Evolutionary conservation across 2,329 filamentous ascomycete species (phyloP).

Genomic region (Ilyonectria mors-panacis): DNA sequence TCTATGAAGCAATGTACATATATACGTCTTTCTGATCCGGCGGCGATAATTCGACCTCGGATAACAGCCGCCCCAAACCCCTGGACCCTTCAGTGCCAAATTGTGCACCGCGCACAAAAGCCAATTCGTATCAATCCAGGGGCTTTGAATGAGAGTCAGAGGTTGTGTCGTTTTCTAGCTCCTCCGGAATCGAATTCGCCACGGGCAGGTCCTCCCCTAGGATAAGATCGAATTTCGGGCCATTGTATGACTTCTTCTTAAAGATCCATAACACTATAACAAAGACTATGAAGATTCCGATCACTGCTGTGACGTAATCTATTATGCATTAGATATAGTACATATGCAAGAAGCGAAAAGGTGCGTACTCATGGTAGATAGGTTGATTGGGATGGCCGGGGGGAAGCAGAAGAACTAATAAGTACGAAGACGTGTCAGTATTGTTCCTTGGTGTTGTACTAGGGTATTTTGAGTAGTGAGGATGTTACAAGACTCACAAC

Average conservation of each 20-base stretch:
- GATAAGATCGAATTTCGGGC: constrained; percentile 40
- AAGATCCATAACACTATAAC: constrained; percentile 32
- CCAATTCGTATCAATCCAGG: neutral
- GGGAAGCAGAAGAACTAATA: constrained; percentile 44
- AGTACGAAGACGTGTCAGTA: neutral
- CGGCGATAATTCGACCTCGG: no score
- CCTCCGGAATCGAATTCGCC: constrained; percentile 18
- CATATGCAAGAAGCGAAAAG: neutral
- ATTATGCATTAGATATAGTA: constrained; percentile 8
- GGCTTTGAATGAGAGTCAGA: neutral
- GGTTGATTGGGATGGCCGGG: constrained; percentile 39
- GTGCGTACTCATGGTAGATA: constrained; percentile 41
- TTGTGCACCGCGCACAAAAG: neutral
- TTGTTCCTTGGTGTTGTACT: neutral
- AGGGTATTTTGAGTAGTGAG: neutral
- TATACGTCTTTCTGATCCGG: no score
- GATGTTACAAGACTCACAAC: constrained; percentile 44
- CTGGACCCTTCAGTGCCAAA: neutral
- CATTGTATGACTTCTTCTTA: constrained; percentile 39
- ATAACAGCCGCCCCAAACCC: no score
- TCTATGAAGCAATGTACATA: no score
- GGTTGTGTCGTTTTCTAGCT: neutral
- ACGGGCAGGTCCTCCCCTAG: constrained; percentile 38
- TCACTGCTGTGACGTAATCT: constrained; percentile 56
- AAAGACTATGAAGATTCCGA: constrained; percentile 52